Evolutionary conservation across 1,139 yeast genomes (phyloP).

Genomic region (Arxiozyma bovina): DNA sequence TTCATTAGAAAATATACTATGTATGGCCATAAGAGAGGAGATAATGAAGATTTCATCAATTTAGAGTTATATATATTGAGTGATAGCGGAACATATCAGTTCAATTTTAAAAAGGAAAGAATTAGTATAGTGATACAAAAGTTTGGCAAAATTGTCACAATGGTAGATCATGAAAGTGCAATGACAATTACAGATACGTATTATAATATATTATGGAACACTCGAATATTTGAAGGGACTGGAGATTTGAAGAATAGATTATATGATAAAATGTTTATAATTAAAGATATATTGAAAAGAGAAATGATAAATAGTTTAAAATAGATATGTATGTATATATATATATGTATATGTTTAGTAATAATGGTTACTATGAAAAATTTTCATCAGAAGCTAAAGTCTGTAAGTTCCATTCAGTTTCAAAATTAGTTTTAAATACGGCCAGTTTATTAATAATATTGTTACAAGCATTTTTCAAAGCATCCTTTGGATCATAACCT

Average conservation of each 20-base stretch:
- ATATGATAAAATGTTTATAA: background rate
- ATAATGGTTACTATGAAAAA: conserved; percentile 7
- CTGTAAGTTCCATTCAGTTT: conserved; percentile 88
- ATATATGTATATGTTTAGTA: no score
- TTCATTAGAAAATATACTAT: conserved; percentile 5
- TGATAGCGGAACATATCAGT: conserved; percentile 12
- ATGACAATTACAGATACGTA: background rate
- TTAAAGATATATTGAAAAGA: background rate
- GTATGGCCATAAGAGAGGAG: conserved; percentile 1
- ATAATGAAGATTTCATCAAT: background rate
- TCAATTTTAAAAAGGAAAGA: conserved; percentile 6
- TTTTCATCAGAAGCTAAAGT: conserved; percentile 56
- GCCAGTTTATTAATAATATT: conserved; percentile 72
- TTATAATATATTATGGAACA: background rate
- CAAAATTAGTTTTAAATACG: conserved; percentile 64
- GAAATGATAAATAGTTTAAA: background rate
- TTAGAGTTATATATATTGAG: conserved; percentile 7
- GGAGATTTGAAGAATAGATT: background rate
- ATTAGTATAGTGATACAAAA: background rate
- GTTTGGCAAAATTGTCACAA: background rate
- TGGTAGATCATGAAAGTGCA: background rate
- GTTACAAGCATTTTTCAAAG: conserved; percentile 82
- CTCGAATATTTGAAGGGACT: background rate
- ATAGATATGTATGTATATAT: no score
- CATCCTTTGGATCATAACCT: conserved; percentile 85